Base-by-base conservation (phyloP, 805 yeast species). In the Blastobotrys terrestris region DNA sequence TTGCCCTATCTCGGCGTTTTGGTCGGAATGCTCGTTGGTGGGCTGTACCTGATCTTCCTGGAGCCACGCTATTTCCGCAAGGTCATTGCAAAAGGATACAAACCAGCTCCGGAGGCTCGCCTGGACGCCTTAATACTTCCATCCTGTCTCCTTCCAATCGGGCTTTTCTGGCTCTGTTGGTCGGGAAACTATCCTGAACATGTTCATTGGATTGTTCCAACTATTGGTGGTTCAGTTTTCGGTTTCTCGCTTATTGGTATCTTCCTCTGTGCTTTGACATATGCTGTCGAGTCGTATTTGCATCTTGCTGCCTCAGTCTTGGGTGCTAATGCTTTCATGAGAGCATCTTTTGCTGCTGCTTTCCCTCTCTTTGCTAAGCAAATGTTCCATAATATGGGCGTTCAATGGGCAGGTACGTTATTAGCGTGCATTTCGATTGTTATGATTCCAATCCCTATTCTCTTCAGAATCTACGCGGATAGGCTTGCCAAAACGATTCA, bases 141-240 rank as follows among this genome's bases (percentile, higher is more conserved):
- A 31, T 81, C 84, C 26, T 57, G 86, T 51, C 64, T 77, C 8
- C 88, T 89, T 73, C 84, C 94, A 26, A 72, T 79, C 48, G 96
- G 96, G 50, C 72, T 89, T 58, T 75, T 89, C 63, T 86, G 95
- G 95, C 75, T 89, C 67, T 80, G 87, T 55, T 89, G 96, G 96
- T 73, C 90, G 11, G 96, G 96, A 65, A 77, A 80, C 58, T 89
- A 83, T 68, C 84, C 79, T 47, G 67, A 83, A 39, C 69, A 69
- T 46, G 79, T 87, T 43, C 96, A 84, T 65, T 89, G 91, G 90
- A 83, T 82, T 62, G 86, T 79, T 20, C 92, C 94, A 44, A 77
- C 85, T 3, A 69, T 80, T 35, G 81, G 87, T 39, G 84, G 87
- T 56, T 54, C 77, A 3, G 75, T 83, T 62, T 75, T 80, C 41